Evolutionary conservation across 306 rosid species (phyloP).

Genomic region (Crotalaria pallida): DNA sequence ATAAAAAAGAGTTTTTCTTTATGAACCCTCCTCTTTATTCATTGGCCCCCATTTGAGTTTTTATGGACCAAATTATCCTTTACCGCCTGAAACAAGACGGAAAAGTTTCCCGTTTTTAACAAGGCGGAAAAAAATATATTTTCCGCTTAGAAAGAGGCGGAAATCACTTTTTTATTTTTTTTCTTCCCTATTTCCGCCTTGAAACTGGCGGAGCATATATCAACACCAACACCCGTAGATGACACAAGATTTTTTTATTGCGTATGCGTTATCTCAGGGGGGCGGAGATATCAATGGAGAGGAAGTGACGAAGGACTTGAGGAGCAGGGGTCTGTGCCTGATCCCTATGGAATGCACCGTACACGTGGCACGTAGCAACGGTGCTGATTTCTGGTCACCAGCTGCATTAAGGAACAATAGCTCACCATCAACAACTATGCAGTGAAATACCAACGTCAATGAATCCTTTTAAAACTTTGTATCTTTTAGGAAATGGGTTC

Average conservation of each 20-base stretch:
- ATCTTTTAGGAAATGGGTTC: slow-evolving; percentile 23
- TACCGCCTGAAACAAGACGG: too few relatives aligned
- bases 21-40: too few relatives aligned
- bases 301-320: slow-evolving; percentile 31
- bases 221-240: too few relatives aligned
- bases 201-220: too few relatives aligned
- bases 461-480: not conserved
- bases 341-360: slow-evolving; percentile 65
- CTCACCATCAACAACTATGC: slow-evolving; percentile 8
- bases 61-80: too few relatives aligned
- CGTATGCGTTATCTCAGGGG: slow-evolving; percentile 32
- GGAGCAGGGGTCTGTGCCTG: slow-evolving; percentile 70
- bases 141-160: too few relatives aligned
- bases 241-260: not conserved
- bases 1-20: too few relatives aligned
- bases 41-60: too few relatives aligned
- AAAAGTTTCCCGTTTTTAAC: too few relatives aligned
- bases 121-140: too few relatives aligned
- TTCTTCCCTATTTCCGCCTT: too few relatives aligned
- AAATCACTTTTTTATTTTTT: too few relatives aligned
- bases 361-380: slow-evolving; percentile 63
- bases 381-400: slow-evolving; percentile 95
- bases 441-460: slow-evolving; percentile 3
- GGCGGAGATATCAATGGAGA: slow-evolving; percentile 23
- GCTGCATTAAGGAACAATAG: slow-evolving; percentile 39